Percentiles rank a stretch among this genome's conserved stretches.
phyloP scores from a whole-genome alignment of 108 stramenopile species.

The Skeletonema grethae region DNA sequence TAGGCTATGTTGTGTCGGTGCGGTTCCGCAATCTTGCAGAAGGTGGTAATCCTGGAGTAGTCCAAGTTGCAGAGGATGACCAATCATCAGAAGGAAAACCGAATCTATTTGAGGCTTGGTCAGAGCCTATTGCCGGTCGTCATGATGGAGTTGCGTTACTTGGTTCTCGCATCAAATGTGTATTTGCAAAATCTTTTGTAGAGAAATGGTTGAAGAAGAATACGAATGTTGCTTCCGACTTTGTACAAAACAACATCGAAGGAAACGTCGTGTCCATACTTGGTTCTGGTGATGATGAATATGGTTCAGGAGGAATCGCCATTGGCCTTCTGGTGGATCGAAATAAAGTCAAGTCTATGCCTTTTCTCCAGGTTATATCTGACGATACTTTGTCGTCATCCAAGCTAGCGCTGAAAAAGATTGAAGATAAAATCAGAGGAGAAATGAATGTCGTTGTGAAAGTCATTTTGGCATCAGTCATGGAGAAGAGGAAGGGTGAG shows the following conservation, averaged over 20 bases:
- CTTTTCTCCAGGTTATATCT: conserved; percentile 49
- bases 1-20: conserved; percentile 68
- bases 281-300: conserved; percentile 21
- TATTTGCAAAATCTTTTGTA: conserved; percentile 47
- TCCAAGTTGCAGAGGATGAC: conserved; percentile 21
- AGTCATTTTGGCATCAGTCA: conserved; percentile 38
- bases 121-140: conserved; percentile 56
- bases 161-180: conserved; percentile 67
- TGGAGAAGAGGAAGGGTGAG: conserved; percentile 24
- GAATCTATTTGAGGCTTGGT: conserved; percentile 56
- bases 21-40: conserved; percentile 49
- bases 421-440: conserved; percentile 62
- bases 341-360: conserved; percentile 28
- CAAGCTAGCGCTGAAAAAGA: conserved; percentile 35
- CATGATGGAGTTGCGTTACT: conserved; percentile 70
- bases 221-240: conserved; percentile 10
- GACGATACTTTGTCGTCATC: conserved; percentile 18
- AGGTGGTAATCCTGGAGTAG: conserved; percentile 35
- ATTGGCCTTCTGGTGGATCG: conserved; percentile 61
- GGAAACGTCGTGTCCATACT: conserved; percentile 64
- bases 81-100: conserved; percentile 23
- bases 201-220: conserved; percentile 19
- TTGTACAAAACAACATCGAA: conserved; percentile 49
- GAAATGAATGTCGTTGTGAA: conserved; percentile 52
- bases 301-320: conserved; percentile 1